phyloP scores from a whole-genome alignment of 2,329 filamentous ascomycete species.

The Sporothrix brasiliensis region DNA sequence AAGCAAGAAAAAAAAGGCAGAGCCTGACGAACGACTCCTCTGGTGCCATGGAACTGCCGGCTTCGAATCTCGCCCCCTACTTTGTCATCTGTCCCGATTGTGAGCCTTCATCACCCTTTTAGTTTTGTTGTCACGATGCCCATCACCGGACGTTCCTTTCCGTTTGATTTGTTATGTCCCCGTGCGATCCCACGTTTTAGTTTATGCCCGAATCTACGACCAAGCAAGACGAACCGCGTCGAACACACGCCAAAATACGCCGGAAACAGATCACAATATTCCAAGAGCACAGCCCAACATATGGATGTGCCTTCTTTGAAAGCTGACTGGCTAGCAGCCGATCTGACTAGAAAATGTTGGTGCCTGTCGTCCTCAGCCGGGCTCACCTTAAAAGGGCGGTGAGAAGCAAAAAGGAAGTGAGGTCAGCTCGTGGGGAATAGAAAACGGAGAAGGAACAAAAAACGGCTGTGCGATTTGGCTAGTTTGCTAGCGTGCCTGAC shows the following conservation, averaged over 20 bases:
- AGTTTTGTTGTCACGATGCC: neutral
- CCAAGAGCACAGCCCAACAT: neutral
- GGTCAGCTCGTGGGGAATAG: neutral
- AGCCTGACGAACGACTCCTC: neutral
- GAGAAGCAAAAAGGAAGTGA: neutral
- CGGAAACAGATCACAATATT: neutral
- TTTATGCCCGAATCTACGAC: neutral
- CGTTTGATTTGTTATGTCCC: slow-evolving; percentile 3
- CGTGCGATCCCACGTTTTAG: slow-evolving; percentile 1
- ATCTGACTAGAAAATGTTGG: neutral
- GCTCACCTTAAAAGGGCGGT: slow-evolving; percentile 2
- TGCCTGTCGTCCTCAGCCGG: slow-evolving; percentile 6
- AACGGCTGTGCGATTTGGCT: neutral
- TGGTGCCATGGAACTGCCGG: neutral
- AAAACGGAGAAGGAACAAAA: neutral
- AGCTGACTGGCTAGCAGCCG: neutral
- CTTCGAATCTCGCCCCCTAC: neutral
- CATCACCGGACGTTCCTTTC: neutral
- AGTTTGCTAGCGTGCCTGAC: neutral
- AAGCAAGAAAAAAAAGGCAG: neutral
- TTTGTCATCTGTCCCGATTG: neutral
- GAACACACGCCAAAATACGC: neutral
- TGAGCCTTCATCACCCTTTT: neutral
- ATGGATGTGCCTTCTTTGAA: neutral
- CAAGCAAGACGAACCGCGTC: neutral